Base-by-base conservation (phyloP, 306 rosid genomes). In the Cucumis melo region DNA sequence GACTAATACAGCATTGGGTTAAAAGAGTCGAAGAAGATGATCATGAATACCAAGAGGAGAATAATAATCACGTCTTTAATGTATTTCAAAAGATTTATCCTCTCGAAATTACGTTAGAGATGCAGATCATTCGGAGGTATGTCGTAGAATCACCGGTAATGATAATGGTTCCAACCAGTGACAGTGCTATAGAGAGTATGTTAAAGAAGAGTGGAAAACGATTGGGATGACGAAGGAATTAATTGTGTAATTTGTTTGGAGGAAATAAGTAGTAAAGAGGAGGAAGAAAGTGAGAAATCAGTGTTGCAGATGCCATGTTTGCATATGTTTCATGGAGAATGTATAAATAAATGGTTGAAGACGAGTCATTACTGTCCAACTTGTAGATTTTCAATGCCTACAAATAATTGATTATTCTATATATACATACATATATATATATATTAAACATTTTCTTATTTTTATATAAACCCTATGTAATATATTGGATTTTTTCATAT, bases 331-430 rank as follows among this genome's bases (percentile, higher is more conserved):
- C 82, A 82, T 48, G 73, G 10, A 20, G 39, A 64, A 36, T 78
- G 81, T 68, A 65, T 82, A 23, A 20, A 19, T 8, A 66, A 8
- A 9, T 81, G 77, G 81, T 21, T 78, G 19, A 56, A 73, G 6
- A 27, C 12, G 19, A 62, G 76, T 38, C 81, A 78, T 17, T 53
- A 55, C 8, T 78, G 81, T 48, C 81, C 77, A 2, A 29, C 73
- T 55, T 73, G 81, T 42, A 81, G 79, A 19, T 78, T 82, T 56
- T 8, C 70, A 41, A 27, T 73, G 76, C 81, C 79, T 8, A 64
- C 51, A 27, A 27, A 27, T n/a, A n/a, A n/a, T n/a, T n/a, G n/a
- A n/a, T n/a, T n/a, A n/a, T n/a, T n/a, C n/a, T n/a, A n/a, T n/a
- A n/a, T n/a, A n/a, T n/a, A n/a, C n/a, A n/a, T n/a, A n/a, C n/a